Base-by-base conservation (phyloP, 129 eudicot genomes). In the Ambrosia trifida region DNA sequence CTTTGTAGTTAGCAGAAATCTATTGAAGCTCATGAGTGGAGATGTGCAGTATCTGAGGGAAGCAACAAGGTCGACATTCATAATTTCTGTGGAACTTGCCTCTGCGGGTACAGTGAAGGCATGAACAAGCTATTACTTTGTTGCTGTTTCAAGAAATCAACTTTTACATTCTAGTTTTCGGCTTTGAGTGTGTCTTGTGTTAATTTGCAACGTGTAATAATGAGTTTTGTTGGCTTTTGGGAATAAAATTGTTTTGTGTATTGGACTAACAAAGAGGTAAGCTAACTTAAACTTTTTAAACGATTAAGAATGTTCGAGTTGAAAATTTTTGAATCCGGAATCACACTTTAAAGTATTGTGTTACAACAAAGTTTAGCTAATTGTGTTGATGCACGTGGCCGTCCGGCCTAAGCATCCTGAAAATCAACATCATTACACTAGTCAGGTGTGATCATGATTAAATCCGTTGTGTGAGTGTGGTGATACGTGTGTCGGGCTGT, bases 1-100 rank as follows among this genome's bases (percentile, higher is more conserved):
- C 76, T 80, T 94, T 50, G 84, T 87, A 14, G 73, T 94, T 56
- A 87, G 96, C 78, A 70, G 98, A 72, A 89, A 87, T 76, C 81
- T 90, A 41, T 85, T 94, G 82, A 94, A 85, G 81, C 91, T 89
- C 36, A 94, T 94, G 98, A 94, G 86, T 45, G 98, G 98, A 65
- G 98, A 94, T 28, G 91, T 94, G 77, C 93, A 87, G 32, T 94
- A 89, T 68, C 77, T 94, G 67, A 80, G 97, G 35, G 91, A 86
- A 61, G 95, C 97, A 0, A 88, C 86, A 1, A 72, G 67, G 65
- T 89, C 97, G 4, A 87, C 97, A 51, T 94, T 94, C 79, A 90
- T 94, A 61, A 77, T 94, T 11, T 50, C 87, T 56, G 83, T 90
- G n/a, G 97, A 94, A 73, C 86, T 93, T 32, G 98, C 98, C 18